Base-by-base conservation (phyloP, 768 basidiomycete genomes). In the Astraeus odoratus region DNA sequence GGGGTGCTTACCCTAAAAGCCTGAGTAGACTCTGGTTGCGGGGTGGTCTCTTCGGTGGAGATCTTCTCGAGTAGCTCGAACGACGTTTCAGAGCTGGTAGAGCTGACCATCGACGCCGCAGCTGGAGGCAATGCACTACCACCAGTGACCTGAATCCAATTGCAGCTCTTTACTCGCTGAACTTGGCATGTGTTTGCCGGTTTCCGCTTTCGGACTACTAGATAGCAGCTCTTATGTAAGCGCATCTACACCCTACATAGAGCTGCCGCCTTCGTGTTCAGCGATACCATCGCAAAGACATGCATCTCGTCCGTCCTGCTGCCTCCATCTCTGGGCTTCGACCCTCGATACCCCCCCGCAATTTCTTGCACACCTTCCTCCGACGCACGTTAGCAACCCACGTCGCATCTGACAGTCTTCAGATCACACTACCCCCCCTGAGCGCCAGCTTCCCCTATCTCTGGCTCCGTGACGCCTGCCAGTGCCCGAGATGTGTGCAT, bases 381-480 rank as follows among this genome's bases (percentile, higher is more conserved):
- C 29, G 2, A 30, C 29, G 29, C n/a, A n/a, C n/a, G 31, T 15
- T 15, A 33, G 31, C 16, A 12, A 33, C 13, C 31, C 31, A 12
- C 16, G 31, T 6, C 4, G 7, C 18, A 5, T 13, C 31, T 13
- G 15, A 22, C 37, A 39, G 37, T 39, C 37, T 20, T 23, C 37
- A 39, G 22, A 16, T 62, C 25, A 53, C 34, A n/a, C 42, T 63
- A 36, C 52, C 56, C 5, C 42, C 24, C 12, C 60, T 81, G 9
- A 65, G 67, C 16, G 53, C 70, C 22, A 57, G 64, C 8, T 80
- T 88, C 52, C 75, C 86, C 0, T 81, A 76, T 55, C 64, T 79
- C 44, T 93, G 89, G 82, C 75, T 98, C 8, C 80, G 92, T 19
- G 93, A 97, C 56, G 76, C 86, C 0, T 96, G 92, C 53, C 78